Percentiles rank a stretch among this genome's conserved stretches.
Evolutionary conservation across 2,329 filamentous ascomycete species (phyloP).

Genomic region (Talaromyces sp.): DNA sequence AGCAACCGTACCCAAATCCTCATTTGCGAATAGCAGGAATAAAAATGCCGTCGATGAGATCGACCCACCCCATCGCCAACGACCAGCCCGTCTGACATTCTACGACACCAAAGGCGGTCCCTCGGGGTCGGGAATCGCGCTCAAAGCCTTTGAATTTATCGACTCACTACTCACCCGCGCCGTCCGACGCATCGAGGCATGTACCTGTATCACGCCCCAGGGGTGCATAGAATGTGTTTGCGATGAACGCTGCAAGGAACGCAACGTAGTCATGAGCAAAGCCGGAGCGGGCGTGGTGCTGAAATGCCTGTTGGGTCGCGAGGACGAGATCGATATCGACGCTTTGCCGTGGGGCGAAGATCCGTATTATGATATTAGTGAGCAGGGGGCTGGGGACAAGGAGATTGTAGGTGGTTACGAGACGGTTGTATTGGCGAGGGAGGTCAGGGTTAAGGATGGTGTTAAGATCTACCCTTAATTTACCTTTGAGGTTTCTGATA

Average conservation of each 20-base stretch:
- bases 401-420: conserved; percentile 68
- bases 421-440: conserved; percentile 71
- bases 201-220: conserved; percentile 61
- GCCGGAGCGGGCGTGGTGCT: conserved; percentile 79
- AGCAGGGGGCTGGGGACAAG: conserved; percentile 24
- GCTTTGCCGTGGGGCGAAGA: conserved; percentile 82
- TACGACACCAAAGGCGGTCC: conserved; percentile 92
- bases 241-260: conserved; percentile 76
- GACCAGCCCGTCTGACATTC: conserved; percentile 84
- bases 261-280: conserved; percentile 91
- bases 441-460: conserved; percentile 49
- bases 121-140: conserved; percentile 77
- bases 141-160: conserved; percentile 90
- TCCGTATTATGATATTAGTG: conserved; percentile 36
- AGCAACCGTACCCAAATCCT: not conserved
- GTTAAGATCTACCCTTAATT: conserved; percentile 1
- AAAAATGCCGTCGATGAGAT: conserved; percentile 3
- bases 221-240: conserved; percentile 91
- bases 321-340: conserved; percentile 80
- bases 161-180: conserved; percentile 74
- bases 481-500: too few species aligned
- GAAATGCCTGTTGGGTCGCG: conserved; percentile 66
- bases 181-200: conserved; percentile 69
- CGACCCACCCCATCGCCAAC: conserved; percentile 57
- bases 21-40: conserved; percentile 5